A percentile compares a stretch with the other conserved stretches of the same genome.
These are phyloP conservation scores for Sarcodon sp. DNA, from an alignment of 768 basidiomycete genomes.

Conservation along the genomic window DNA sequence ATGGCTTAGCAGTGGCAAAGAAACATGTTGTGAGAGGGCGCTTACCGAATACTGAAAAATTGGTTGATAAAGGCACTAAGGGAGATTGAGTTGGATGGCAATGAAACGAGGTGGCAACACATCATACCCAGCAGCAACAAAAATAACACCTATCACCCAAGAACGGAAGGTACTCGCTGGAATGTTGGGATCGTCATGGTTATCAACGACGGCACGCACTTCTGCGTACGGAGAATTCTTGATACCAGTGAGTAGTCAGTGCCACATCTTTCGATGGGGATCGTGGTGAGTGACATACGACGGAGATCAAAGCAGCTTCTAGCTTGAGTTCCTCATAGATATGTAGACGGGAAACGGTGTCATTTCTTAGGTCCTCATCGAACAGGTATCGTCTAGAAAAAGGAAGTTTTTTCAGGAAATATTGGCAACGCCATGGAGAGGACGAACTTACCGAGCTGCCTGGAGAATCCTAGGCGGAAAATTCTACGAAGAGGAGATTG, in stretches of 20 bases:
- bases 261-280: no score
- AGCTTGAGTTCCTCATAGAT: background rate
- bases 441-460: background rate
- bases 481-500: background rate
- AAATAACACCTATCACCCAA: slow-evolving; percentile 65
- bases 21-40: no score
- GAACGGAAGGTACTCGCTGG: slow-evolving; percentile 68
- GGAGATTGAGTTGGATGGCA: background rate
- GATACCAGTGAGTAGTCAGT: background rate
- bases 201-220: slow-evolving; percentile 75
- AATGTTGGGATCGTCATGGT: slow-evolving; percentile 67
- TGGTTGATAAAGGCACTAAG: background rate
- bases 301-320: background rate
- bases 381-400: background rate
- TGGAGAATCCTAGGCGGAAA: background rate
- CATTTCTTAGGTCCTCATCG: background rate
- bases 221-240: slow-evolving; percentile 87
- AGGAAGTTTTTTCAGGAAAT: no score
- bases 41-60: background rate
- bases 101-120: background rate
- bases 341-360: background rate
- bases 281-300: background rate
- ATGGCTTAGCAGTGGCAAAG: no score
- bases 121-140: slow-evolving; percentile 11
- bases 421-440: no score